These are phyloP conservation scores for Cyberlindnera maclurae DNA, from an alignment of 805 yeast species.

Conservation along the genomic window DNA sequence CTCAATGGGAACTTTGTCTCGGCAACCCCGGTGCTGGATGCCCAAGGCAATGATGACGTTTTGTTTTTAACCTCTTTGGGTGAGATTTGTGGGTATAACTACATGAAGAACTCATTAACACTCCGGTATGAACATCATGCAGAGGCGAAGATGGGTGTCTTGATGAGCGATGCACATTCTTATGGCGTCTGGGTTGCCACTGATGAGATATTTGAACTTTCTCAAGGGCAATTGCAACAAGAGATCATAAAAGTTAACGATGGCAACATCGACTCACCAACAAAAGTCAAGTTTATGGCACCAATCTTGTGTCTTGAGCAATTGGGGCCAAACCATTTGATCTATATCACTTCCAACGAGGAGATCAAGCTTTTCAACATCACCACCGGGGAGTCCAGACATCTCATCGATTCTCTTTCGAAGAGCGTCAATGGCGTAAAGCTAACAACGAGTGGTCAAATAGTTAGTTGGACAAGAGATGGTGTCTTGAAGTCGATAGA, in stretches of 20 bases:
- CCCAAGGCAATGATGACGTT: constrained; percentile 14
- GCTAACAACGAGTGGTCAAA: constrained; percentile 24
- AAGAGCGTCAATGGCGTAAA: constrained; percentile 35
- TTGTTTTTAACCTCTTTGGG: constrained; percentile 21
- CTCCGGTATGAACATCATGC: constrained; percentile 11
- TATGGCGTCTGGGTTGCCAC: constrained; percentile 27
- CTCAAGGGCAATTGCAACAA: constrained; percentile 20
- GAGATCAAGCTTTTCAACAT: constrained; percentile 29
- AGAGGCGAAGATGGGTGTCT: constrained; percentile 12
- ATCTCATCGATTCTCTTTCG: constrained; percentile 31
- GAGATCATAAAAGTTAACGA: constrained; percentile 21
- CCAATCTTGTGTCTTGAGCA: constrained; percentile 20
- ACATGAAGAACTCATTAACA: constrained; percentile 10
- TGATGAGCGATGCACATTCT: constrained; percentile 13
- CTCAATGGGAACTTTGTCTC: constrained; percentile 44
- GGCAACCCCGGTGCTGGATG: constrained; percentile 21
- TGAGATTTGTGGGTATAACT: constrained; percentile 19
- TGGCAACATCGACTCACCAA: constrained; percentile 28
- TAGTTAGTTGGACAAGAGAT: constrained; percentile 35
- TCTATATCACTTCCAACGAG: constrained; percentile 31
- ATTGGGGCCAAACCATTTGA: constrained; percentile 20
- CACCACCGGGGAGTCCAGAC: constrained; percentile 3
- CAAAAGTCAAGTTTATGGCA: constrained; percentile 19
- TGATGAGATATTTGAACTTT: constrained; percentile 11
- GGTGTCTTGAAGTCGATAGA: constrained; percentile 32